Evolutionary conservation across 1,139 yeast species (phyloP), one percentile per base, ranked within the genome.

Genomic region (Insectozyma bohioensis): DNA sequence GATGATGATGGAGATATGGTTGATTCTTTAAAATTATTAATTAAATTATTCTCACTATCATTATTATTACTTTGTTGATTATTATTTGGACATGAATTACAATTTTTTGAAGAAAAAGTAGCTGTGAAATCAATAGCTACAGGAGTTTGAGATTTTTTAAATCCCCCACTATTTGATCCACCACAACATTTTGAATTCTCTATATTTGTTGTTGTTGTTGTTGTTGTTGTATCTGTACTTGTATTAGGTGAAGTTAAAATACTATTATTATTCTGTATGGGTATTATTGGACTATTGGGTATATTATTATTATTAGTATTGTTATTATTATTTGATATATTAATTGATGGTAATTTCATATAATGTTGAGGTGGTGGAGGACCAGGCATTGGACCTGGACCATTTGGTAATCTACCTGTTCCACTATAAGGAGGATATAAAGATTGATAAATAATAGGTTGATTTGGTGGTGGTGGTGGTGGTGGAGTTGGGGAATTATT

Each of bases 341-440:
- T 15, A 24, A 16, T 27, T 32, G 36, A 13, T n/a, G 40, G 45
- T 21, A 35, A 22, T 22, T 26, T 33, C 15, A 27, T 22, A 24
- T 14, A 23, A 15, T 24, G 30, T 21, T 24, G 26, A 26, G 33
- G 37, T 12, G 69, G 68, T 2, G 69, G 69, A 3, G 72, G 74
- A 1, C 73, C 72, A 0, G 72, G 72, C 9, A 65, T 52, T 1
- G 72, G 72, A 1, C 72, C 72, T 0, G 74, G 73, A 0, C 72
- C 72, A 43, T 67, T 66, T 11, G 73, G 72, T n/a, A 65, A 47
- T 25, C 70, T 50, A 4, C 67, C 68, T 4, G 51, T 51, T 4
- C 64, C 63, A 21, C 51, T 49, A 37, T 62, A 64, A 2, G 69
- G 68, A 2, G 72, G 72, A 39, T 58, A 66, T 40, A 53, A 52